Base-by-base conservation (phyloP, 2,329 filamentous ascomycete genomes). In the Fusarium austroafricanum region DNA sequence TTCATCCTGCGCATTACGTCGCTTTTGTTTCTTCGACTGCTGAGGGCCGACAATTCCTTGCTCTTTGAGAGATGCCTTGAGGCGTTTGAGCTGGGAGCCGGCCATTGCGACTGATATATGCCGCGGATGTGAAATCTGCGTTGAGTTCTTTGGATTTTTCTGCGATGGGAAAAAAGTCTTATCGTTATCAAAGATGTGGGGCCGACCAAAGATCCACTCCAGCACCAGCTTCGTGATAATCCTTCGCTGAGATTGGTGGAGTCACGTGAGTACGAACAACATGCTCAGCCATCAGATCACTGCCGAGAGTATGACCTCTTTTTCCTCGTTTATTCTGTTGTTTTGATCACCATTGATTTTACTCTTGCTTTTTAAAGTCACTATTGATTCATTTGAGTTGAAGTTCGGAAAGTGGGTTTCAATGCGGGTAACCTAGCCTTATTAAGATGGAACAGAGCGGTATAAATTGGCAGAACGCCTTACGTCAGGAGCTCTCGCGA, bases 11-110 rank as follows among this genome's bases (percentile, higher is more conserved):
- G 85, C 88, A 75, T 87, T 86, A 76, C 91, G 89, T 75, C 92
- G 92, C 78, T 92, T 94, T 78, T 97, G 92, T 81, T 97, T 98
- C 76, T 98, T 98, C 10, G 94, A 97, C 75, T 97, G 90, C 74
- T 97, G 94, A 8, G 94, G 94, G 2, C 94, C 93, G 40, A 94
- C 90, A 51, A 99, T 90, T 55, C 96, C 96, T 76, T 95, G 92
- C 59, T 97, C 94, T 66, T 90, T 88, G 45, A 99, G 86, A 11
- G 94, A 97, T 71, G 92, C 87, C 82, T 98, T 99, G 43, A 99
- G 87, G 80, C 94, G 92, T 82, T 98, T 99, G 60, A 99, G 86
- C 83, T 99, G 96, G 14, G 96, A 99, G 67, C 94, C 93, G 72
- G 95, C 90, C 96, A 99, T 99, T 55, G 74, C 82, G 75, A 68